These are phyloP conservation scores for Rhamnella rubrinervis DNA, from an alignment of 331 rosid species.

Conservation along the genomic window DNA sequence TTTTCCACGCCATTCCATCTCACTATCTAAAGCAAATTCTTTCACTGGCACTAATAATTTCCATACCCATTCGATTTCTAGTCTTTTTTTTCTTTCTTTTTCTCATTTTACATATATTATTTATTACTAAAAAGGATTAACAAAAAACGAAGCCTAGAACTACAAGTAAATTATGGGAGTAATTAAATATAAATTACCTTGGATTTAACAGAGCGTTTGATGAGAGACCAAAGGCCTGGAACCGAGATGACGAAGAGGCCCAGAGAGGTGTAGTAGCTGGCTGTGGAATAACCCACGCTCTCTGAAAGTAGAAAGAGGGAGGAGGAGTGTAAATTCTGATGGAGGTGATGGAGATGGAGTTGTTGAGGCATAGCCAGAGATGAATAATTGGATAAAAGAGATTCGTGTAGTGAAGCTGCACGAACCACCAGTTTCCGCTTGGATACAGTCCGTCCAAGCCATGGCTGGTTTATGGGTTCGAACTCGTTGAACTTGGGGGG, in stretches of 20 bases:
- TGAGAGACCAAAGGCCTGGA: slow-evolving; percentile 92
- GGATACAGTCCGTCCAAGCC: slow-evolving; percentile 17
- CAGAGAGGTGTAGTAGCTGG: slow-evolving; percentile 84
- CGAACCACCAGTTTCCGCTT: slow-evolving; percentile 25
- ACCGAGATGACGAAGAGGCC: slow-evolving; percentile 90
- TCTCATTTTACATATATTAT: too few species aligned
- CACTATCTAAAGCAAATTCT: background rate
- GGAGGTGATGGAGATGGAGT: slow-evolving; percentile 6
- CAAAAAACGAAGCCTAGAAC: background rate
- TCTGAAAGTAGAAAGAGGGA: slow-evolving; percentile 36
- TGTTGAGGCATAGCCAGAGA: background rate
- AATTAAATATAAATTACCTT: slow-evolving; percentile 35
- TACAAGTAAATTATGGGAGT: background rate
- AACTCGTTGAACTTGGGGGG: too few species aligned
- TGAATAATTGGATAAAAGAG: background rate
- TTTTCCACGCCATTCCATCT: background rate
- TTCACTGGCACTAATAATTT: background rate
- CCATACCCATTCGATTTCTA: background rate
- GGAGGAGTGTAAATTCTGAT: background rate
- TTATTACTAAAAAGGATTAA: too few species aligned
- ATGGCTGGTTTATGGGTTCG: slow-evolving; percentile 13
- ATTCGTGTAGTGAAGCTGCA: slow-evolving; percentile 37
- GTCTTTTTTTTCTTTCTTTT: background rate
- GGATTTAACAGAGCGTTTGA: slow-evolving; percentile 88
- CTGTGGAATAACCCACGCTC: slow-evolving; percentile 58